Conservation (phyloP, 2,329 filamentous ascomycete genomes). For the Calonectria pseudoturangicola region DNA sequence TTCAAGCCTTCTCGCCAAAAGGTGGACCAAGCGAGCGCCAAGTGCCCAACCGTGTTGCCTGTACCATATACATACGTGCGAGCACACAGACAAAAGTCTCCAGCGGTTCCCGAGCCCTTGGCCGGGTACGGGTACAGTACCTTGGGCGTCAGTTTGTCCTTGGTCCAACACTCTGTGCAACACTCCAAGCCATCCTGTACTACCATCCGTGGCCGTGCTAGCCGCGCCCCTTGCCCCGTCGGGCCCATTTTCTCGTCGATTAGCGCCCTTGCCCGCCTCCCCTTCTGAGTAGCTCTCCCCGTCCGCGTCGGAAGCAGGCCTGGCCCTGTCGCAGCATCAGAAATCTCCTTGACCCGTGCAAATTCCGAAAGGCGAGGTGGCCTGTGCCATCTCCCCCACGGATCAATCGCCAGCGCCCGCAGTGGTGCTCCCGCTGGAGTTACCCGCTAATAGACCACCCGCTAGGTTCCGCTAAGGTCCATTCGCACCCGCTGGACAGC, state of each 20-base stretch:
- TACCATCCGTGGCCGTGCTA: constrained; percentile 45
- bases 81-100: constrained; percentile 24
- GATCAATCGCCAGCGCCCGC: constrained; percentile 34
- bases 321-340: constrained; percentile 1
- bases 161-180: constrained; percentile 46
- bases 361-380: constrained; percentile 31
- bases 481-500: constrained; percentile 35
- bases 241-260: constrained; percentile 31
- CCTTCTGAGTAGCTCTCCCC: neutral
- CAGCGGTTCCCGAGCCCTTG: constrained; percentile 32
- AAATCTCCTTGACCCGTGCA: constrained; percentile 22
- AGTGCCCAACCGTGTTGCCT: constrained; percentile 12
- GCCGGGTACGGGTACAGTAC: constrained; percentile 35
- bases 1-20: constrained; percentile 18
- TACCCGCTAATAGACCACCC: constrained; percentile 38
- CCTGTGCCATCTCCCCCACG: constrained; percentile 27
- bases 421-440: constrained; percentile 36
- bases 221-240: constrained; percentile 39
- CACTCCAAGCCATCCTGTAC: constrained; percentile 46
- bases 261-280: constrained; percentile 29
- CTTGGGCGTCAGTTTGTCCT: constrained; percentile 10
- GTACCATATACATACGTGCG: constrained; percentile 20
- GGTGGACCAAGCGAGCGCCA: constrained; percentile 29
- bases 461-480: constrained; percentile 42
- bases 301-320: constrained; percentile 18